A percentile compares a stretch with the other conserved stretches of the same genome.
These are phyloP conservation scores for Solanum sejunctum DNA, from an alignment of 257 asterid genomes.

Conservation along the genomic window DNA sequence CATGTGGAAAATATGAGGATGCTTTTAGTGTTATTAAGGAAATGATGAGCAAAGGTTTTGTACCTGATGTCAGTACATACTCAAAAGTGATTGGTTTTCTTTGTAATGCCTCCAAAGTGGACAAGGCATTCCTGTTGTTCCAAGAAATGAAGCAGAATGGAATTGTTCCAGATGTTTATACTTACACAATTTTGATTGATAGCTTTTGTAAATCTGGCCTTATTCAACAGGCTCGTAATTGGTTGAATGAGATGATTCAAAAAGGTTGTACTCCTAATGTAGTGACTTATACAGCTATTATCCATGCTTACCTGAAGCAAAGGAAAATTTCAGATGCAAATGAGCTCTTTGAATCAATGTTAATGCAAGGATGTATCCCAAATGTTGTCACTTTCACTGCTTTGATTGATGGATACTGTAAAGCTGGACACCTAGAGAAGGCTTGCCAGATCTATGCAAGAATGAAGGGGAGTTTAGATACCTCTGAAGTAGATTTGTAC, in stretches of 20 bases:
- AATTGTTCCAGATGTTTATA: slow-evolving; percentile 67
- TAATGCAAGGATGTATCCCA: slow-evolving; percentile 64
- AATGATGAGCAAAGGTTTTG: slow-evolving; percentile 73
- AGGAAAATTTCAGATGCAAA: slow-evolving; percentile 59
- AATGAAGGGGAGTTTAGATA: slow-evolving; percentile 52
- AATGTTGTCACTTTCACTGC: slow-evolving; percentile 81
- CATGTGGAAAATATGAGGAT: slow-evolving; percentile 54
- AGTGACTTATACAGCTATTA: slow-evolving; percentile 81
- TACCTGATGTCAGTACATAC: slow-evolving; percentile 79
- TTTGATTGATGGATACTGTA: slow-evolving; percentile 87
- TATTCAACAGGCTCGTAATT: slow-evolving; percentile 69
- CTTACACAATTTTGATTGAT: slow-evolving; percentile 83
- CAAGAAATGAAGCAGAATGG: slow-evolving; percentile 63
- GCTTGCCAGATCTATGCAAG: slow-evolving; percentile 74
- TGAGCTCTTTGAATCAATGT: slow-evolving; percentile 66
- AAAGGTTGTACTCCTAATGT: slow-evolving; percentile 73
- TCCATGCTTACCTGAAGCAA: slow-evolving; percentile 86
- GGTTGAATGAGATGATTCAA: slow-evolving; percentile 75
- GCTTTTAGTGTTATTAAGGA: slow-evolving; percentile 58
- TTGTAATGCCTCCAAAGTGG: slow-evolving; percentile 68
- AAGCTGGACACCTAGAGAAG: slow-evolving; percentile 66
- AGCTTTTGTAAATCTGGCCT: slow-evolving; percentile 85
- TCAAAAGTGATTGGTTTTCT: slow-evolving; percentile 69
- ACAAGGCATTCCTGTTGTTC: slow-evolving; percentile 65
- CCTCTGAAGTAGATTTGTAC: slow-evolving; percentile 52